Percentiles rank a stretch among this genome's conserved stretches.
phyloP scores from a whole-genome alignment of 768 basidiomycete species.

The Royoungia palumana region DNA sequence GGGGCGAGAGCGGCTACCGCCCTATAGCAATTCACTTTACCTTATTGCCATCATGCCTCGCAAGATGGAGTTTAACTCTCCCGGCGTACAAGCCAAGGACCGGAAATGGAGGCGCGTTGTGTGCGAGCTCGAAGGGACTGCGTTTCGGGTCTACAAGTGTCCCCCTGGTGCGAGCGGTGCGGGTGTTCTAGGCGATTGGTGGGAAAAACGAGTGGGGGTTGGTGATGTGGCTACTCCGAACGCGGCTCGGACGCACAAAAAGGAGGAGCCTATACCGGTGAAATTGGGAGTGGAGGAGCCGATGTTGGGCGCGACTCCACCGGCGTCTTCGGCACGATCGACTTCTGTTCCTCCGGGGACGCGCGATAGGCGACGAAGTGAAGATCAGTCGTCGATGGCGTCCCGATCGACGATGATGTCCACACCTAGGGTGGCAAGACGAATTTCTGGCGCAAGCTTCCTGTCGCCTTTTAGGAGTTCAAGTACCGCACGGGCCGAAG shows the following conservation, averaged over 20 bases:
- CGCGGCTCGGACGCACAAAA: slow-evolving; percentile 23
- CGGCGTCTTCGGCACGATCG: slow-evolving; percentile 1
- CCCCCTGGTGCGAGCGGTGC: slow-evolving; percentile 41
- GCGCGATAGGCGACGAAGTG: slow-evolving; percentile 12
- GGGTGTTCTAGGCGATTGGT: slow-evolving; percentile 66
- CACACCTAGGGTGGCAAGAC: slow-evolving; percentile 20
- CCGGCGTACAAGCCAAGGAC: slow-evolving; percentile 85
- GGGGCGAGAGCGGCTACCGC: slow-evolving; percentile 74
- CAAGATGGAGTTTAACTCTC: slow-evolving; percentile 88
- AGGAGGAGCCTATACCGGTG: slow-evolving; percentile 24
- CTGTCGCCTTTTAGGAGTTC: slow-evolving; percentile 26
- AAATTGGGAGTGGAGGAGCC: slow-evolving; percentile 22
- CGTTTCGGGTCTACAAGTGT: slow-evolving; percentile 70
- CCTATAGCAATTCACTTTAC: slow-evolving; percentile 79
- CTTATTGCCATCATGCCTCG: slow-evolving; percentile 79
- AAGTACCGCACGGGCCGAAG: slow-evolving; percentile 7
- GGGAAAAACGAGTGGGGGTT: slow-evolving; percentile 75
- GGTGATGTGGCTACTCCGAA: slow-evolving; percentile 47
- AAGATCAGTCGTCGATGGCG: slow-evolving; percentile 25
- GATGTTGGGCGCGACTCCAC: neutral
- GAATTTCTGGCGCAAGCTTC: slow-evolving; percentile 28
- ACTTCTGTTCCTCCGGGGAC: slow-evolving; percentile 3
- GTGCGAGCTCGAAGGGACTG: slow-evolving; percentile 91
- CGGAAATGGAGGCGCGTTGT: slow-evolving; percentile 88
- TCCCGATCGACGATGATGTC: slow-evolving; percentile 13